Evolutionary conservation across 75 land plant genomes (phyloP).

Genomic region (Selaginella tamariscina): DNA sequence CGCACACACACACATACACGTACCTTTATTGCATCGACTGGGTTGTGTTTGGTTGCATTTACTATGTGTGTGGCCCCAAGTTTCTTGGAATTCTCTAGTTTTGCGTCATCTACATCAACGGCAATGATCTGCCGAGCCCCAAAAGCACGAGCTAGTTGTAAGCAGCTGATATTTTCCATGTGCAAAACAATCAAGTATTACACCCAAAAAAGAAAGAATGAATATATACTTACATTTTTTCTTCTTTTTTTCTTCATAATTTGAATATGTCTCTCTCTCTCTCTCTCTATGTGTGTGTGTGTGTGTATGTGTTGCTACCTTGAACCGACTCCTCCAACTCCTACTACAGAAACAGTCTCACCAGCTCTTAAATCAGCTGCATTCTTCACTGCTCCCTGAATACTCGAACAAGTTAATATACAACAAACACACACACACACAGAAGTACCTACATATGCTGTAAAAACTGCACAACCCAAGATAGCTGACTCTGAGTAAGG

Average conservation of each 20-base stretch:
- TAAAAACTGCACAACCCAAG: slow-evolving; percentile 91
- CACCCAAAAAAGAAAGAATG: slow-evolving; percentile 11
- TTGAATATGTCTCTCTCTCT: no score
- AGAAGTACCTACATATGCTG: no score
- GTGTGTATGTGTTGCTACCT: slow-evolving; percentile 35
- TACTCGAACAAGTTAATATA: no score
- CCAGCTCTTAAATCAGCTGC: slow-evolving; percentile 95
- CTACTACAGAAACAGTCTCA: slow-evolving; percentile 83
- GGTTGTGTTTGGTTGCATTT: slow-evolving; percentile 62
- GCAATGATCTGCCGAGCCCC: slow-evolving; percentile 88
- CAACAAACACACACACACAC: no score
- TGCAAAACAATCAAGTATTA: not conserved
- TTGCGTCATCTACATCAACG: slow-evolving; percentile 79
- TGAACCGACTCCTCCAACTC: slow-evolving; percentile 94
- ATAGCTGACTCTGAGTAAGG: slow-evolving; percentile 89
- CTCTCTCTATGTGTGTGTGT: no score
- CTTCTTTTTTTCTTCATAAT: no score
- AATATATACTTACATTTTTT: not conserved
- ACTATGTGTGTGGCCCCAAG: slow-evolving; percentile 87
- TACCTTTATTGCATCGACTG: slow-evolving; percentile 61
- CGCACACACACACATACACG: not conserved
- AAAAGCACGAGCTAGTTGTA: slow-evolving; percentile 89
- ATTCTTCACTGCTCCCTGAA: slow-evolving; percentile 92
- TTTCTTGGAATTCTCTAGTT: slow-evolving; percentile 62
- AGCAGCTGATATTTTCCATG: slow-evolving; percentile 40